Base-by-base conservation (phyloP, 768 basidiomycete genomes). In the Fistulinella prunicolor region DNA sequence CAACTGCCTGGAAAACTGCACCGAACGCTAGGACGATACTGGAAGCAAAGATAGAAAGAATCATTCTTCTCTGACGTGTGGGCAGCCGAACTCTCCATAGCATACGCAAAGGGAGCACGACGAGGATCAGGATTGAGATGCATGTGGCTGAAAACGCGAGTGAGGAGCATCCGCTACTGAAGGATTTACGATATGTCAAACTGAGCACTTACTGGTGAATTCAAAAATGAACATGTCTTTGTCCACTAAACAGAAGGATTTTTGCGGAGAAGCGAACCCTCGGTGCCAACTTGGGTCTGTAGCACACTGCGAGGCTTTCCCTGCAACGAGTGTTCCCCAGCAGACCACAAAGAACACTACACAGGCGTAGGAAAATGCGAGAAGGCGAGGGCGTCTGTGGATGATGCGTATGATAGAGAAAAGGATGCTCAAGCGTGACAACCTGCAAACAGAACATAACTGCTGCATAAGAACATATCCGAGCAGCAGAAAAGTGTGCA, bases 1-100 rank as follows among this genome's bases (percentile, higher is more conserved):
- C 46, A 6, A 51, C 35, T 2, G 41, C 17, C 13, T 46, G 52
- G 14, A 53, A 56, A 3, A 56, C 1, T 12, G 52, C 47, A 0
- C n/a, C 54, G 9, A 60, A 26, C 22, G 52, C 40, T 4, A 60
- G 40, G n/a, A 54, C 16, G 20, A 50, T 10, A 19, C 57, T 56
- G 9, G 57, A 59, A 2, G 52, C 26, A 30, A 59, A 59, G 28
- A 49, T 47, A 3, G 43, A 42, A 17, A 59, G 48, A 20, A 60
- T 56, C 59, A 59, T 59, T 14, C 52, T 44, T 13, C 55, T 44
- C 13, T 54, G 55, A 38, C 38, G 38, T 3, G 9, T 34, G 0
- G 55, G 55, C 5, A 60, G 42, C 22, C 38, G 59, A 30, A 60
- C 46, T 26, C 30, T 44, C 57, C 54, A 56, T 9, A 60, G 51